Conservation (phyloP, 2,329 filamentous ascomycete species). For the Trichoderma sp. region DNA sequence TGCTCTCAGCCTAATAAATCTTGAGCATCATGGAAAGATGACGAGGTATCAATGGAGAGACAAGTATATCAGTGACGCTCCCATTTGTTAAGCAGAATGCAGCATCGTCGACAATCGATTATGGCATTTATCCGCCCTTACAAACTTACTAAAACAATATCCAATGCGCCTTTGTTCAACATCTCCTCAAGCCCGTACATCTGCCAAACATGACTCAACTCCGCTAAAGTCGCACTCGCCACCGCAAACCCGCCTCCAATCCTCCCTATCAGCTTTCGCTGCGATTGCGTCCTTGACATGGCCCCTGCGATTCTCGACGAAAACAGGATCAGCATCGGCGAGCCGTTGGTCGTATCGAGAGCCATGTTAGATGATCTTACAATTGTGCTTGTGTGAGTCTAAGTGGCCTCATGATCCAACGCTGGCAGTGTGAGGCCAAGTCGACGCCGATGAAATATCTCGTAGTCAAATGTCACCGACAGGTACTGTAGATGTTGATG, state of each 20-base stretch:
- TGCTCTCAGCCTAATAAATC: background rate
- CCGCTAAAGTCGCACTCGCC: conserved; percentile 34
- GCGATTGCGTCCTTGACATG: conserved; percentile 33
- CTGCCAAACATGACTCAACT: conserved; percentile 34
- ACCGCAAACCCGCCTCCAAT: conserved; percentile 36
- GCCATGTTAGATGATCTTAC: conserved; percentile 30
- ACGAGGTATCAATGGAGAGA: background rate
- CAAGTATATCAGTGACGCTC: background rate
- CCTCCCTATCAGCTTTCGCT: conserved; percentile 32
- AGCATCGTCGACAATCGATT: background rate
- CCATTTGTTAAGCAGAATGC: too few species aligned
- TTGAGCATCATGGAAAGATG: too few species aligned
- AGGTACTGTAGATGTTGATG: conserved; percentile 44
- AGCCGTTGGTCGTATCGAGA: conserved; percentile 34
- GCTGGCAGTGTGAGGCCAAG: conserved; percentile 34
- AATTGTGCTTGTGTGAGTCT: conserved; percentile 35
- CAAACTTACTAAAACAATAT: background rate
- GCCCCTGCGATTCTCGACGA: conserved; percentile 43
- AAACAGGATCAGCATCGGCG: conserved; percentile 41
- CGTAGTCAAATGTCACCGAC: conserved; percentile 44
- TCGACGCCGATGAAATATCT: conserved; percentile 37
- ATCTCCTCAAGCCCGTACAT: background rate
- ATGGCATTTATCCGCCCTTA: too few species aligned
- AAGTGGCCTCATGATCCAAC: conserved; percentile 32
- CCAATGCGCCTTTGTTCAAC: too few species aligned